These are phyloP conservation scores for Penicillium daleae DNA, from an alignment of 495 filamentous ascomycete genomes.

Conservation along the genomic window DNA sequence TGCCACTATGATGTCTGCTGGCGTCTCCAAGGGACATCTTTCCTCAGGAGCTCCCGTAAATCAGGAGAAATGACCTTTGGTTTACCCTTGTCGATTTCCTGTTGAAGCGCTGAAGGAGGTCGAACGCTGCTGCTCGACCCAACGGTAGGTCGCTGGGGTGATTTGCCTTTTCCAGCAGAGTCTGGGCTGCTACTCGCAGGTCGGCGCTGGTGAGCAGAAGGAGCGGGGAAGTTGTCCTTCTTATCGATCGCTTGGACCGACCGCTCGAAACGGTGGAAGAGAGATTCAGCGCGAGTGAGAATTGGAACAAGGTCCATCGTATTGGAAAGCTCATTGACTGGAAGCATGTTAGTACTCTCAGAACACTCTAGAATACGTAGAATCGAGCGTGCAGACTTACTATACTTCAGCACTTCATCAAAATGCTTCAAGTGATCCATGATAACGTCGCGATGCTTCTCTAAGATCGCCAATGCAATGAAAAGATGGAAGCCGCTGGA, in stretches of 20 bases:
- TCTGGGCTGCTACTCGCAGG: slow-evolving; percentile 23
- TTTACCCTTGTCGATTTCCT: slow-evolving; percentile 36
- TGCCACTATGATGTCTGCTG: slow-evolving; percentile 22
- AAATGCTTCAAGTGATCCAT: slow-evolving; percentile 94
- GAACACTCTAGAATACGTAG: background rate
- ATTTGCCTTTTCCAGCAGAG: slow-evolving; percentile 39
- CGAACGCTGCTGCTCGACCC: slow-evolving; percentile 35
- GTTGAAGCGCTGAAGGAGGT: slow-evolving; percentile 21
- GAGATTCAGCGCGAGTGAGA: slow-evolving; percentile 80
- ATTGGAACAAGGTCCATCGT: slow-evolving; percentile 88
- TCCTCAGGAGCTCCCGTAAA: slow-evolving; percentile 72
- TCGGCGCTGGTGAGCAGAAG: slow-evolving; percentile 58
- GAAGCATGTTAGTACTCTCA: slow-evolving; percentile 4
- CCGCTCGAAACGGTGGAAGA: slow-evolving; percentile 86
- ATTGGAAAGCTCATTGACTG: slow-evolving; percentile 89
- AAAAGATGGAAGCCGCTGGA: slow-evolving; percentile 92
- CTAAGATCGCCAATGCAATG: slow-evolving; percentile 90
- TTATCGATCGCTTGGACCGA: slow-evolving; percentile 85
- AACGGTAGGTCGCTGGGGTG: slow-evolving; percentile 30
- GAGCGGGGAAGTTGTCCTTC: slow-evolving; percentile 79
- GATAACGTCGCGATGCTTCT: slow-evolving; percentile 91
- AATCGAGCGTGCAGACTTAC: slow-evolving; percentile 52
- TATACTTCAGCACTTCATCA: slow-evolving; percentile 96
- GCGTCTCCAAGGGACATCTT: slow-evolving; percentile 59
- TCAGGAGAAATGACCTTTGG: slow-evolving; percentile 79